These are phyloP conservation scores for Xerocomus minutiporus DNA, from an alignment of 1,284 basidiomycete genomes.

Conservation along the genomic window DNA sequence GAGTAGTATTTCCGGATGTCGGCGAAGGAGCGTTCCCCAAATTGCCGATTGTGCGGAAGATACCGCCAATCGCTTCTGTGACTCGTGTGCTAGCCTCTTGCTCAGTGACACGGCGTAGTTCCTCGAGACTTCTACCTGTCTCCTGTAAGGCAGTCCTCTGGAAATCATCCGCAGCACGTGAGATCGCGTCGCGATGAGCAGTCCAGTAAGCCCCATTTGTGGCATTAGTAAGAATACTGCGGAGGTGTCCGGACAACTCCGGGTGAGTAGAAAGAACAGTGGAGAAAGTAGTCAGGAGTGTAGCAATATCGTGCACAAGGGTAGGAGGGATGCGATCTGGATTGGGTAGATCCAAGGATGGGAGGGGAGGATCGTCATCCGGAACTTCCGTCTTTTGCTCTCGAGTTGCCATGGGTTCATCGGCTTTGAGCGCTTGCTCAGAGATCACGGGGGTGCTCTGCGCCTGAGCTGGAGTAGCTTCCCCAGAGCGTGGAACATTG, in stretches of 20 bases:
- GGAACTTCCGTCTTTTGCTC: constrained; percentile 17
- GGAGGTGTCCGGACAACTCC: constrained; percentile 62
- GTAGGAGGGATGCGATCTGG: constrained; percentile 37
- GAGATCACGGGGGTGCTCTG: constrained; percentile 32
- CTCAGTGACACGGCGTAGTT: constrained; percentile 47
- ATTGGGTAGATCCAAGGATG: constrained; percentile 39
- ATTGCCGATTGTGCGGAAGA: constrained; percentile 54
- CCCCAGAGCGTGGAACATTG: constrained; percentile 11
- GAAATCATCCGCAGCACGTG: constrained; percentile 49
- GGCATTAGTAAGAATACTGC: constrained; percentile 57
- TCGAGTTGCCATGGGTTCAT: constrained; percentile 8
- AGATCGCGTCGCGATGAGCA: constrained; percentile 52
- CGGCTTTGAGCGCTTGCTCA: constrained; percentile 21
- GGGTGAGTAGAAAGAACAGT: constrained; percentile 57
- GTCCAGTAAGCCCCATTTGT: constrained; percentile 64
- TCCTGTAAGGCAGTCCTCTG: constrained; percentile 43
- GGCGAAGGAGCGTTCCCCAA: constrained; percentile 13
- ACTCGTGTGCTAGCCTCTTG: constrained; percentile 61
- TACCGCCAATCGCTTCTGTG: constrained; percentile 55
- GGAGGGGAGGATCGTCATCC: constrained; percentile 52
- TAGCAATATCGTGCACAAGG: constrained; percentile 59
- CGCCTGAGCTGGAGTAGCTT: constrained; percentile 33
- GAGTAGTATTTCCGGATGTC: constrained; percentile 1
- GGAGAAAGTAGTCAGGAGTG: constrained; percentile 52
- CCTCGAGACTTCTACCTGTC: constrained; percentile 39